Evolutionary conservation across 1,139 yeast genomes (phyloP), one percentile per base, ranked within the genome.

Genomic region (Sugiyamaella sp.): DNA sequence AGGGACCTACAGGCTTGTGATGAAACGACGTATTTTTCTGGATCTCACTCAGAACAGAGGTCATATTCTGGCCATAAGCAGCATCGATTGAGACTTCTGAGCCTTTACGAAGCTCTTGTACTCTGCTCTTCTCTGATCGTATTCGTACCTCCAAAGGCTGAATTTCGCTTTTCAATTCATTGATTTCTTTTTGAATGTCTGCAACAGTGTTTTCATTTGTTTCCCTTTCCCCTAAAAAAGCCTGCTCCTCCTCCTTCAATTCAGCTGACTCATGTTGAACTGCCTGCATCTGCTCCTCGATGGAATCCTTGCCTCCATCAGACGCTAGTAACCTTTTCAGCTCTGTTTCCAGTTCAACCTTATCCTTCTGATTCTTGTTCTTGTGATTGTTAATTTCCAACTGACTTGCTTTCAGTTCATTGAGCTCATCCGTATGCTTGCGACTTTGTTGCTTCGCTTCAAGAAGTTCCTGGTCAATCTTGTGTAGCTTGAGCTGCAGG

Each of bases 1-100:
- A 57, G 0, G 99, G 99, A 0, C 99, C 99, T n/a, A 87, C 68
- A 0, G 96, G 96, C 20, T 62, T 64, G 1, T 66, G 60, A 19
- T 73, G 75, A 77, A 87, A 72, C 51, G 65, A 32, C 45, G 60
- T 38, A 21, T 66, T 57, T 41, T 63, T 54, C 5, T 66, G 60
- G 10, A 88, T 80, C 1, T 72, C 80, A 1, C 63, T 59, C 8
- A 85, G 63, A 4, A 82, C 70, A 1, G 54, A 49, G 20, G 67
- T 71, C 69, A 83, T 77, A 14, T 70, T 70, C 0, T 60, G 55
- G 3, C 81, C 84, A 77, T 81, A 86, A 0, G 84, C 80, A 1
- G 27, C 41, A 21, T 35, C 46, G 22, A 53, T 27, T n/a, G 46
- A 29, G 1, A 17, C 21, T 37, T 52, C 42, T 19, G 49, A 37